Conservation (phyloP, 805 yeast genomes). For the Yarrowia bubula region DNA sequence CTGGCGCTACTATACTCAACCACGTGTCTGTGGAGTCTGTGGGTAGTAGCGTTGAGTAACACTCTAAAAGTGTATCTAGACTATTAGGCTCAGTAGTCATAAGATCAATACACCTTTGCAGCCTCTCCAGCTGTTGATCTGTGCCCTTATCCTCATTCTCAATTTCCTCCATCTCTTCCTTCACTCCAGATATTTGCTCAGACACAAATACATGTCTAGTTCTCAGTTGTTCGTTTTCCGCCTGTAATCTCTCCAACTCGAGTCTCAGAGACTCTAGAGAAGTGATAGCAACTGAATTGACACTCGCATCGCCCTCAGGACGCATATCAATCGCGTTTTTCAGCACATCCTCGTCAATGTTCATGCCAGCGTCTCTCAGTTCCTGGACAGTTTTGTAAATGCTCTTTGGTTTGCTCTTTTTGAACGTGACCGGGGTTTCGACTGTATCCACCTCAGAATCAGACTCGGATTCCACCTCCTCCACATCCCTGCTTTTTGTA, state of each 20-base stretch:
- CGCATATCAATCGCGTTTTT: constrained; percentile 11
- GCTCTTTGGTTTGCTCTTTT: constrained; percentile 29
- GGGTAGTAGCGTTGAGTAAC: background rate
- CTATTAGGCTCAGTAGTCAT: background rate
- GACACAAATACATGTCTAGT: constrained; percentile 14
- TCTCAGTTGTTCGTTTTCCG: constrained; percentile 8
- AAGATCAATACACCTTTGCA: constrained; percentile 1
- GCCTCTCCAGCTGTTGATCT: background rate
- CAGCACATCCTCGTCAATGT: constrained; percentile 29
- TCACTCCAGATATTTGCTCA: constrained; percentile 29
- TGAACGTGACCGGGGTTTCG: constrained; percentile 2
- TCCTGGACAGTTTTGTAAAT: constrained; percentile 36
- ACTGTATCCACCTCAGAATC: background rate
- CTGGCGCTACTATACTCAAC: background rate
- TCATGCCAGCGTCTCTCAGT: constrained; percentile 36
- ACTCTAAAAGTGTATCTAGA: background rate
- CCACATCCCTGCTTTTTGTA: background rate
- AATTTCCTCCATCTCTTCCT: constrained; percentile 1
- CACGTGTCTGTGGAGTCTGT: background rate
- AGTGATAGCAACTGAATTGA: background rate
- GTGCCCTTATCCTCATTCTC: background rate
- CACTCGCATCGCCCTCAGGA: background rate
- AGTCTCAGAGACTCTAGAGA: constrained; percentile 10
- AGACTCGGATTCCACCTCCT: background rate
- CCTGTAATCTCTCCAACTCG: constrained; percentile 3